phyloP scores from a whole-genome alignment of 2,329 filamentous ascomycete species.

The Lachnellula suecica region DNA sequence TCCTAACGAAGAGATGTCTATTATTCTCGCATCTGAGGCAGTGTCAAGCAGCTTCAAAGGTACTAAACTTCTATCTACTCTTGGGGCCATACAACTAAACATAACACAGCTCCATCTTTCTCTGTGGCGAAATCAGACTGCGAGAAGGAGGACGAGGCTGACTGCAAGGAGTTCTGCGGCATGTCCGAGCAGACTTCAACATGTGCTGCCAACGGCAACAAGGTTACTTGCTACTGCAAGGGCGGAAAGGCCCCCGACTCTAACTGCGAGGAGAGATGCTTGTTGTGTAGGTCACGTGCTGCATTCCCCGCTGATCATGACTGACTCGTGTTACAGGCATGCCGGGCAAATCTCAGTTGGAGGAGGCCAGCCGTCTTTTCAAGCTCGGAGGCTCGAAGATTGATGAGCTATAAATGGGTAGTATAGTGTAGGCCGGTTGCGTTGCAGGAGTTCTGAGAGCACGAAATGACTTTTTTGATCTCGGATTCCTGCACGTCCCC shows the following conservation, averaged over 20 bases:
- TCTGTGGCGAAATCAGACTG: slow-evolving; percentile 8
- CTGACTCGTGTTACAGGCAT: slow-evolving; percentile 13
- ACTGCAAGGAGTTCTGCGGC: slow-evolving; percentile 20
- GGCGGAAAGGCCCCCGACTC: slow-evolving; percentile 16
- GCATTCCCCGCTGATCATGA: not conserved
- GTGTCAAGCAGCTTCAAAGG: not conserved
- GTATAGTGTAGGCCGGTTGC: too few relatives aligned
- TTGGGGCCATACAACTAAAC: slow-evolving; percentile 1
- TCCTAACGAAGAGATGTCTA: slow-evolving; percentile 5
- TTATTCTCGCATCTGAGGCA: not conserved
- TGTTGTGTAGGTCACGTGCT: slow-evolving; percentile 21
- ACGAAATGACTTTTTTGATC: too few relatives aligned
- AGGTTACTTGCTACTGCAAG: slow-evolving; percentile 20
- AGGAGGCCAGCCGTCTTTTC: slow-evolving; percentile 15
- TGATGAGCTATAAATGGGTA: too few relatives aligned
- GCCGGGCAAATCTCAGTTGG: slow-evolving; percentile 16
- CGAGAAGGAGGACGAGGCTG: slow-evolving; percentile 16
- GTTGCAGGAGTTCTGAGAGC: too few relatives aligned
- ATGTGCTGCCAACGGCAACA: slow-evolving; percentile 16
- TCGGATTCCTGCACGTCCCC: too few relatives aligned
- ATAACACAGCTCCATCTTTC: slow-evolving; percentile 9
- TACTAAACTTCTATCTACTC: not conserved
- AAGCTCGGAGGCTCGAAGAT: too few relatives aligned
- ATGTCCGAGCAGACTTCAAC: slow-evolving; percentile 15
- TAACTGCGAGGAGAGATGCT: slow-evolving; percentile 22